Conservation (phyloP, 2,329 filamentous ascomycete species). For the Phaeoacremonium minimum region DNA sequence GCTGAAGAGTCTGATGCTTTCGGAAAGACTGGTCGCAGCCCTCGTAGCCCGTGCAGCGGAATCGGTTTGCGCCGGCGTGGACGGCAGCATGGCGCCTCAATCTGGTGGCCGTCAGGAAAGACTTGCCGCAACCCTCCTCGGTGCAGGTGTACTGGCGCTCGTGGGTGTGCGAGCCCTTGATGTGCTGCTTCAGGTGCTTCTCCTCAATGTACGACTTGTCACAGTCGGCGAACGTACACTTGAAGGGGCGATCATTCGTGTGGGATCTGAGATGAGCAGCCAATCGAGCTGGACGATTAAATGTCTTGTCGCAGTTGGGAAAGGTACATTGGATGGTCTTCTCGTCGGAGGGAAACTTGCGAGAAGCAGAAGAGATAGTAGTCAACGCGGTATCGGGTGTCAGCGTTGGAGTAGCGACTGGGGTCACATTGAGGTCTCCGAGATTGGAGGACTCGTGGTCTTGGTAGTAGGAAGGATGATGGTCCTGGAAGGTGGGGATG, state of each 20-base stretch:
- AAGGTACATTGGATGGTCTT: conserved; percentile 77
- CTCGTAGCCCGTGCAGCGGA: conserved; percentile 65
- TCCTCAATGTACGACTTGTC: conserved; percentile 81
- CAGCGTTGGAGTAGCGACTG: conserved; percentile 4
- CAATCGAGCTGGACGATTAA: conserved; percentile 80
- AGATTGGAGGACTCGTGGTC: conserved; percentile 28
- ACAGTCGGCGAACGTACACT: conserved; percentile 66
- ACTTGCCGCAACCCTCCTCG: conserved; percentile 71
- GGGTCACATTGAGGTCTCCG: too few relatives aligned
- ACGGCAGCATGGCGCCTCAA: conserved; percentile 74
- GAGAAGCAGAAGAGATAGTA: conserved; percentile 9
- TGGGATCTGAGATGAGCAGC: conserved; percentile 79
- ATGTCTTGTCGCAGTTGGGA: conserved; percentile 73
- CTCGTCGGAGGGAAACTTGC: conserved; percentile 62
- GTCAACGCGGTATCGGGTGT: conserved; percentile 2
- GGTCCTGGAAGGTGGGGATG: too few relatives aligned
- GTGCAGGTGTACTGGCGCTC: conserved; percentile 68
- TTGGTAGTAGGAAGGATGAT: background rate
- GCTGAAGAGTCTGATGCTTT: conserved; percentile 80
- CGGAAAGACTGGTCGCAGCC: conserved; percentile 76
- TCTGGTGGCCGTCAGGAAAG: conserved; percentile 75
- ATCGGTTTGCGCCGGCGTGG: conserved; percentile 73
- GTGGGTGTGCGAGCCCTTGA: conserved; percentile 75
- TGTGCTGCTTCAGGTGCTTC: conserved; percentile 80
- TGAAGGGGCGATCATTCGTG: conserved; percentile 77